Evolutionary conservation across 371 early-diverging fungal genomes (phyloP), one percentile per base, ranked within the genome.

Genomic region (Massospora cicadina): DNA sequence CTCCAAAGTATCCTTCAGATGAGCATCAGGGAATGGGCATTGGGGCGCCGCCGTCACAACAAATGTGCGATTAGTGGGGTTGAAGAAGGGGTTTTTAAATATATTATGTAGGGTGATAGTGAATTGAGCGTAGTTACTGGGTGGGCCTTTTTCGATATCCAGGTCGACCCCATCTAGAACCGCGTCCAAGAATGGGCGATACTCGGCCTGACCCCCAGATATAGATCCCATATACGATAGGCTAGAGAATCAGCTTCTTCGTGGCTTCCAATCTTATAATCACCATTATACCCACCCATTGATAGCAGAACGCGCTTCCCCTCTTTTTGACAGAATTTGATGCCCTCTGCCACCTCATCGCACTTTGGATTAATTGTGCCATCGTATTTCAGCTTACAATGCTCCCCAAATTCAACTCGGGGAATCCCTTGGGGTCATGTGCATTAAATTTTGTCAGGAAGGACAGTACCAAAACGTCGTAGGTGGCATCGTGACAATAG

Each of bases 11-110:
- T 29, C 55, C 0, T 69, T 67, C 0, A 73, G 65, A 56, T 67
- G 70, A 2, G 65, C 60, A 60, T 73, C 71, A 5, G 86, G 87
- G 65, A 75, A 86, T 0, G 84, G 86, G 60, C 88, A 87, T 65
- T 87, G 86, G 1, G 88, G 88, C 0, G 88, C 86, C 12, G 81
- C 82, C 0, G 85, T 76, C 32, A 86, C 76, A 33, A 80, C 84
- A 65, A 84, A 87, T 17, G 70, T 70, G 54, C 71, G 72, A 21
- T 70, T 70, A 5, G 72, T 63, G 0, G 69, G 70, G 55, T 72
- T 82, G 58, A 76, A 68, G 1, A 70, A 60, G 24, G 65, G 54
- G 29, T 55, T 55, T 17, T 31, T 55, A 23, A 63, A 66, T 59
- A 78, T 33, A 70, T 70, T n/a, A 24, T 82, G 81, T 2, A 85